Percentiles rank a stretch among this genome's conserved stretches.
Conservation (phyloP, 176 grass and related monocot genomes). For the Cenchrus americanus region DNA sequence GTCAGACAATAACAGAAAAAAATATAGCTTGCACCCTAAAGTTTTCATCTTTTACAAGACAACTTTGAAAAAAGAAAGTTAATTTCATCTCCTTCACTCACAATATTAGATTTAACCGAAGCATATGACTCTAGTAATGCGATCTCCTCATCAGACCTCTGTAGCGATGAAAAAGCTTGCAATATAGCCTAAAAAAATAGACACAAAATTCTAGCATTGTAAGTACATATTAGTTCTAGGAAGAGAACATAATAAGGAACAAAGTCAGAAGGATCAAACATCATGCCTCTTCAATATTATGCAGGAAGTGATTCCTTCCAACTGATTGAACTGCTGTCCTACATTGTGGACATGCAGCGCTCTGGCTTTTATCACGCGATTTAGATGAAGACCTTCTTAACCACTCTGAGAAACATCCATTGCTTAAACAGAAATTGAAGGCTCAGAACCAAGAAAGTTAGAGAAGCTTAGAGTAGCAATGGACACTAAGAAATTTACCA, state of each 20-base stretch:
- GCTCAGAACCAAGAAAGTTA: constrained; percentile 33
- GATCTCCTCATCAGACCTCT: constrained; percentile 89
- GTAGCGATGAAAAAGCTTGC: constrained; percentile 70
- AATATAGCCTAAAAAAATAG: constrained; percentile 81
- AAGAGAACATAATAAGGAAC: constrained; percentile 17
- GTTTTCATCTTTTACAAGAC: constrained; percentile 9
- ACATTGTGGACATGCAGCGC: constrained; percentile 82
- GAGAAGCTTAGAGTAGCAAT: neutral
- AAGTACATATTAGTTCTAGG: constrained; percentile 6
- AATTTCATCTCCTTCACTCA: constrained; percentile 37
- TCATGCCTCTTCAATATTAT: constrained; percentile 88
- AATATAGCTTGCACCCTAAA: neutral
- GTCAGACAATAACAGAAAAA: constrained; percentile 1
- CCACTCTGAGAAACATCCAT: constrained; percentile 99
- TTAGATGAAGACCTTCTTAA: constrained; percentile 79
- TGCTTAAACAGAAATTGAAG: constrained; percentile 55
- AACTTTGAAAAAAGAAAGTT: constrained; percentile 21
- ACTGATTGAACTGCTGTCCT: constrained; percentile 80
- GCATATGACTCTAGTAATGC: constrained; percentile 80
- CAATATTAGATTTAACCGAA: constrained; percentile 83
- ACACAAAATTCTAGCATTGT: constrained; percentile 29
- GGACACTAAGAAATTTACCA: constrained; percentile 62
- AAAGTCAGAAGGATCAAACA: constrained; percentile 28
- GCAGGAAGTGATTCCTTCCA: constrained; percentile 94
- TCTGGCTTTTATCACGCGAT: constrained; percentile 59